Percentiles rank a stretch among this genome's conserved stretches.
Conservation (phyloP, 148 eudicot genomes). For the Cornus controversa region DNA sequence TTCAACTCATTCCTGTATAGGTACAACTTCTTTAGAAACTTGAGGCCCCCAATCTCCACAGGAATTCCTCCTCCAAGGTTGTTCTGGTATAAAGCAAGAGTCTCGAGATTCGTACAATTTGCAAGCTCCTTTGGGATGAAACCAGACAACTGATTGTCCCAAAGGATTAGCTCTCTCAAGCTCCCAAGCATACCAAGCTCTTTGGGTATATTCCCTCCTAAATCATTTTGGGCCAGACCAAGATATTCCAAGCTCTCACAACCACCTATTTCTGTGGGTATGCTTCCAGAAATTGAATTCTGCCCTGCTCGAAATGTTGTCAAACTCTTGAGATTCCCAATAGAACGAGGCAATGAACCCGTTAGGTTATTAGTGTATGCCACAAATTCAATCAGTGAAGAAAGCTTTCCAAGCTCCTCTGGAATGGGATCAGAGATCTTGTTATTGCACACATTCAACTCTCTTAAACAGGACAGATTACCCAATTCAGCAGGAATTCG, state of each 20-base stretch:
- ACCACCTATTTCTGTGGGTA: conserved; percentile 75
- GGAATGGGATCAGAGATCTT: conserved; percentile 71
- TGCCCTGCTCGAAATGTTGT: conserved; percentile 80
- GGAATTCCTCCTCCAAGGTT: conserved; percentile 78
- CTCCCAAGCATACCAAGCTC: conserved; percentile 69
- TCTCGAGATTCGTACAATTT: conserved; percentile 71
- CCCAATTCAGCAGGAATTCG: conserved; percentile 71
- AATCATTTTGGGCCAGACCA: conserved; percentile 82
- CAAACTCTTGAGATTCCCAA: conserved; percentile 65
- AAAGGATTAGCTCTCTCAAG: conserved; percentile 68
- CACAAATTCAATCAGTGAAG: conserved; percentile 59
- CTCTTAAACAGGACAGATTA: conserved; percentile 42
- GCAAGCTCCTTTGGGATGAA: conserved; percentile 72
- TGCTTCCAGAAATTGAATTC: conserved; percentile 65
- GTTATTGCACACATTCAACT: conserved; percentile 87
- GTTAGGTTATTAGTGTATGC: conserved; percentile 70
- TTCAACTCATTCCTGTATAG: conserved; percentile 76
- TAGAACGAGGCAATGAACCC: conserved; percentile 66
- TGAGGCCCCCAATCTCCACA: conserved; percentile 60
- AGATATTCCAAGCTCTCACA: conserved; percentile 59
- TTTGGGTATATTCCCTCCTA: conserved; percentile 68
- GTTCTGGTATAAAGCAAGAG: conserved; percentile 84
- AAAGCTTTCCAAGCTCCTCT: conserved; percentile 68
- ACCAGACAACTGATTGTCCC: conserved; percentile 75
- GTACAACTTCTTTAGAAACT: conserved; percentile 50